Evolutionary conservation across 495 filamentous ascomycete genomes (phyloP).

Genomic region (Neurospora africana): DNA sequence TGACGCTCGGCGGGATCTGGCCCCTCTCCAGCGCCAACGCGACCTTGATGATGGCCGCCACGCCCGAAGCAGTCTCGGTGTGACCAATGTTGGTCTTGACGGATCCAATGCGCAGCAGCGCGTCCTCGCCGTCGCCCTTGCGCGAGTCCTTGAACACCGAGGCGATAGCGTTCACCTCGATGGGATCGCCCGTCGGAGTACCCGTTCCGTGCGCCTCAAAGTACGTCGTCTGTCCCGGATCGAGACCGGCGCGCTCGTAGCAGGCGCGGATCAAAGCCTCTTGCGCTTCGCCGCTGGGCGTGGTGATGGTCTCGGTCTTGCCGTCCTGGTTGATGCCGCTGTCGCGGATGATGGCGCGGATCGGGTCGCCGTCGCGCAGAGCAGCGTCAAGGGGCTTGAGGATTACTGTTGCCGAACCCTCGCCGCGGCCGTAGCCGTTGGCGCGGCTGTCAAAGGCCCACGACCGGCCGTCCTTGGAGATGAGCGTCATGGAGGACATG

Average conservation of each 20-base stretch:
- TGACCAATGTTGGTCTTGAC: constrained; percentile 37
- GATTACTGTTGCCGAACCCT: constrained; percentile 42
- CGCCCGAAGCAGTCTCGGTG: constrained; percentile 29
- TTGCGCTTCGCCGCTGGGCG: constrained; percentile 43
- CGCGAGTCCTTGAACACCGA: constrained; percentile 27
- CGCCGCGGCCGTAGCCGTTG: constrained; percentile 56
- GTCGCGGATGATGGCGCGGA: constrained; percentile 50
- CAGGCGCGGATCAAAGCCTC: constrained; percentile 36
- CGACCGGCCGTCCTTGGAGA: constrained; percentile 23
- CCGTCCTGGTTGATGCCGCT: constrained; percentile 49
- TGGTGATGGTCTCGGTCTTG: constrained; percentile 31
- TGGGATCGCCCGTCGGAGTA: constrained; percentile 47
- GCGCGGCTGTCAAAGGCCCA: constrained; percentile 41
- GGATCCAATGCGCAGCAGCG: constrained; percentile 28
- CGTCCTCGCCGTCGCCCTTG: constrained; percentile 11
- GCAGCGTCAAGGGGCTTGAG: constrained; percentile 52
- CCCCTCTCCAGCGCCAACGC: constrained; percentile 31
- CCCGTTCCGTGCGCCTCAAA: constrained; percentile 48
- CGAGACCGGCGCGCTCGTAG: constrained; percentile 38
- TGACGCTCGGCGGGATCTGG: constrained; percentile 32
- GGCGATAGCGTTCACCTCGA: constrained; percentile 40
- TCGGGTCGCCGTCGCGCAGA: constrained; percentile 40
- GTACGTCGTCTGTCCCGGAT: constrained; percentile 30
- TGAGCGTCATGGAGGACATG: constrained; percentile 25
- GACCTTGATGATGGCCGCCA: constrained; percentile 37